phyloP scores from a whole-genome alignment of 2,329 filamentous ascomycete genomes.

The Phialophora macrospora region DNA sequence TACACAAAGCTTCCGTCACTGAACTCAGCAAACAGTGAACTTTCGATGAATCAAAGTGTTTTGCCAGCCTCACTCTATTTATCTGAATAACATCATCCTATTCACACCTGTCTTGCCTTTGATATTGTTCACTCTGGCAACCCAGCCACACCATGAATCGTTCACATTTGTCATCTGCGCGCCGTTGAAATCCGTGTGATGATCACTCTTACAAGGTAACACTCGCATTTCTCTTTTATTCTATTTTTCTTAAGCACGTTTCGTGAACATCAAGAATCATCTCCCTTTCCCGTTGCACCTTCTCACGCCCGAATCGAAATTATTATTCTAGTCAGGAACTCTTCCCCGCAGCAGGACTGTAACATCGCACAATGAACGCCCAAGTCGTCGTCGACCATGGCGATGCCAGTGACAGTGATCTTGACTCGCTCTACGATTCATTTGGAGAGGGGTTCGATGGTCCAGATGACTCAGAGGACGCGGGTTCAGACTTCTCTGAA shows the following conservation, averaged over 20 bases:
- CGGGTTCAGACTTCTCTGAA: slow-evolving; percentile 1
- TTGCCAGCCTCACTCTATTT: not conserved
- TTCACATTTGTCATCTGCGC: not conserved
- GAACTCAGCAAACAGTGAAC: not conserved
- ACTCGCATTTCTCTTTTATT: not conserved
- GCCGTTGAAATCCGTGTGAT: not conserved
- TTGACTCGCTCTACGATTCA: slow-evolving; percentile 2
- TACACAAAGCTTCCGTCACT: not conserved
- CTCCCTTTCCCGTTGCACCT: not conserved
- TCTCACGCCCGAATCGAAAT: no score
- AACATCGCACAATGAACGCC: slow-evolving; percentile 4
- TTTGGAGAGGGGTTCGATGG: not conserved
- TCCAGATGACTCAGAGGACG: not conserved
- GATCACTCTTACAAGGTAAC: not conserved
- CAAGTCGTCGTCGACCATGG: not conserved
- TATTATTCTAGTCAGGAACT: not conserved
- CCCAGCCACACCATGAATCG: not conserved
- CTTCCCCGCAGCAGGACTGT: not conserved
- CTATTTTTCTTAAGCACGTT: not conserved
- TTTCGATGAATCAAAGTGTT: not conserved
- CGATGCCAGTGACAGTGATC: not conserved
- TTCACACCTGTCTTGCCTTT: not conserved
- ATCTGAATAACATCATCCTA: not conserved
- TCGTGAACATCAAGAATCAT: not conserved
- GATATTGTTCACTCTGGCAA: not conserved